Conservation (phyloP, 2,329 filamentous ascomycete genomes). For the Simplicillium aogashimaense region DNA sequence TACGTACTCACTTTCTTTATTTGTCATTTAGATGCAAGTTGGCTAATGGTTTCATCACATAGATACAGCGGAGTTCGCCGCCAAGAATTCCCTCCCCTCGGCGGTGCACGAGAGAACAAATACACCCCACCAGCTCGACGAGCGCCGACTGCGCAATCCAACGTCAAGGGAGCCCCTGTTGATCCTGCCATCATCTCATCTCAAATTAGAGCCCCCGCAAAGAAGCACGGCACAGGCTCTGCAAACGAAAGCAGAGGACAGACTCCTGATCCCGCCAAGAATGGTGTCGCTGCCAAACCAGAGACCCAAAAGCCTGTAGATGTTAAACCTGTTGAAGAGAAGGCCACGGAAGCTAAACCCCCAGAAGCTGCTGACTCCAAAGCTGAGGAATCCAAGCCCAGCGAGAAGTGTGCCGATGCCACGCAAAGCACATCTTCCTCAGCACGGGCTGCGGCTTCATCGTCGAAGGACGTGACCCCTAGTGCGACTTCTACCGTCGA, state of each 20-base stretch:
- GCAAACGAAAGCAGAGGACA: slow-evolving; percentile 15
- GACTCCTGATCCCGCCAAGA: slow-evolving; percentile 17
- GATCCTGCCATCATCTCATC: slow-evolving; percentile 88
- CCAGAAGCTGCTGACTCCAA: neutral
- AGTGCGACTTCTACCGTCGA: slow-evolving; percentile 53
- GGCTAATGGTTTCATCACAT: slow-evolving; percentile 11
- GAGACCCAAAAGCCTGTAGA: slow-evolving; percentile 14
- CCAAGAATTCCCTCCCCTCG: slow-evolving; percentile 60
- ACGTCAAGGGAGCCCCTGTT: slow-evolving; percentile 65
- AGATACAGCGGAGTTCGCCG: slow-evolving; percentile 90
- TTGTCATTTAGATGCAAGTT: neutral
- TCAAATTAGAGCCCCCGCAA: slow-evolving; percentile 48
- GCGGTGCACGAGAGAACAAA: slow-evolving; percentile 46
- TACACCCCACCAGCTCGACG: slow-evolving; percentile 88
- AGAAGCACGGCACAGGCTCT: slow-evolving; percentile 20
- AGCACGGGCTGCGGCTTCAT: slow-evolving; percentile 21
- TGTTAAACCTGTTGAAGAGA: slow-evolving; percentile 14
- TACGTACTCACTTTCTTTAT: slow-evolving; percentile 29
- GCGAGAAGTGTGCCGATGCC: slow-evolving; percentile 20
- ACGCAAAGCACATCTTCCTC: slow-evolving; percentile 16
- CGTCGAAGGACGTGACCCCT: slow-evolving; percentile 29
- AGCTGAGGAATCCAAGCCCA: slow-evolving; percentile 3
- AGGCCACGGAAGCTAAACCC: slow-evolving; percentile 11
- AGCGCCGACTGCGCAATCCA: slow-evolving; percentile 64
- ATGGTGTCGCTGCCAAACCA: slow-evolving; percentile 17